These are phyloP conservation scores for Aspergillus neotritici DNA, from an alignment of 2,329 filamentous ascomycete genomes.

Conservation along the genomic window DNA sequence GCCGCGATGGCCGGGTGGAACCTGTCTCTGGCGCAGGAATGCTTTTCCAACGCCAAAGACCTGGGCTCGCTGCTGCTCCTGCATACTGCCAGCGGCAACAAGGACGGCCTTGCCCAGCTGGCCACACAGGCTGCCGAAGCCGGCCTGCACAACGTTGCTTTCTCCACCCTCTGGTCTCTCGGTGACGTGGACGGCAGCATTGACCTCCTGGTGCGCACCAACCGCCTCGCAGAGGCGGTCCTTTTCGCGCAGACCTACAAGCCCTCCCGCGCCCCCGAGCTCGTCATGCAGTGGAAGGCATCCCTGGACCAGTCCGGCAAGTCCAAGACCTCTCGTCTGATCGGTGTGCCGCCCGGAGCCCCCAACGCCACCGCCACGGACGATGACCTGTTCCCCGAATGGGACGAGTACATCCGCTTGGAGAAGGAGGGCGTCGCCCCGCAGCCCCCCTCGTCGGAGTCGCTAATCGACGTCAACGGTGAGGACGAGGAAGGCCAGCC, in stretches of 20 bases:
- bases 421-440: slow-evolving; percentile 63
- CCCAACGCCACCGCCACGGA: slow-evolving; percentile 45
- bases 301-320: slow-evolving; percentile 79
- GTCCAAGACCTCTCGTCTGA: slow-evolving; percentile 72
- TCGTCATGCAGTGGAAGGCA: slow-evolving; percentile 76
- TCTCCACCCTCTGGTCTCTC: slow-evolving; percentile 82
- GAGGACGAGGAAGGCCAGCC: slow-evolving; percentile 25
- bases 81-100: slow-evolving; percentile 78
- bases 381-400: slow-evolving; percentile 89
- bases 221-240: slow-evolving; percentile 75
- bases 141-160: slow-evolving; percentile 86
- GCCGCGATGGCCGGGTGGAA: slow-evolving; percentile 84
- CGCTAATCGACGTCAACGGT: slow-evolving; percentile 39
- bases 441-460: slow-evolving; percentile 34
- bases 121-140: slow-evolving; percentile 68
- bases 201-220: slow-evolving; percentile 71
- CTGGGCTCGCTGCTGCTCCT: slow-evolving; percentile 82
- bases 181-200: slow-evolving; percentile 78
- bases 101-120: slow-evolving; percentile 65
- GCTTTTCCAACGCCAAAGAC: slow-evolving; percentile 86
- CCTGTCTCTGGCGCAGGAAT: slow-evolving; percentile 80
- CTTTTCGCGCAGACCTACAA: slow-evolving; percentile 95
- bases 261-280: slow-evolving; percentile 63
- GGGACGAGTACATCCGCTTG: slow-evolving; percentile 81
- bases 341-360: slow-evolving; percentile 76